These are phyloP conservation scores for Phytophthora sp. DNA, from an alignment of 352 stramenopile species.

Conservation along the genomic window DNA sequence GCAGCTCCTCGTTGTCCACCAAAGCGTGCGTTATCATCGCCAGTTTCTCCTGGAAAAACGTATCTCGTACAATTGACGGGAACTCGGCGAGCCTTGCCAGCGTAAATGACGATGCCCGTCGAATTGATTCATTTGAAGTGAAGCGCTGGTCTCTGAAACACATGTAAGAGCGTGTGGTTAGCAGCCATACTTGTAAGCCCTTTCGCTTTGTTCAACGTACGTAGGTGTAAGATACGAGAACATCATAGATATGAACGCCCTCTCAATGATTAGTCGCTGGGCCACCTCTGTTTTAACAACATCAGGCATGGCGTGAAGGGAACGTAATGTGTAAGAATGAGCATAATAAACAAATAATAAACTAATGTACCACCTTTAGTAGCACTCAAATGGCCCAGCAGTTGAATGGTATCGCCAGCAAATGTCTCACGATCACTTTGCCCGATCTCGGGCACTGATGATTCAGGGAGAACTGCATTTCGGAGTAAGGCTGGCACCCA, in stretches of 20 bases:
- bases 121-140: conserved; percentile 19
- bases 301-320: too few relatives aligned
- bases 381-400: conserved; percentile 26
- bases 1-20: not conserved
- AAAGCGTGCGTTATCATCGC: conserved; percentile 20
- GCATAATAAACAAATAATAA: not conserved
- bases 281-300: conserved; percentile 20
- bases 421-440: not conserved
- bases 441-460: not conserved
- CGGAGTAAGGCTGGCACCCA: conserved; percentile 16
- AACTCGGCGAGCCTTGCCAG: conserved; percentile 41
- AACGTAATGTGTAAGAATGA: not conserved
- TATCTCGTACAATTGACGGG: conserved; percentile 22
- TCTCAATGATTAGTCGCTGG: conserved; percentile 7
- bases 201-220: not conserved
- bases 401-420: conserved; percentile 9
- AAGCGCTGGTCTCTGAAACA: conserved; percentile 5
- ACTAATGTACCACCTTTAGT: conserved; percentile 16
- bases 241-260: conserved; percentile 8
- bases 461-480: not conserved
- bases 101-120: conserved; percentile 37
- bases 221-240: conserved; percentile 22
- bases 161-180: not conserved
- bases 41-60: conserved; percentile 45
- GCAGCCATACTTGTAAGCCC: not conserved